Evolutionary conservation across 2,329 filamentous ascomycete species (phyloP).

Genomic region (Hypomyces rosellus): DNA sequence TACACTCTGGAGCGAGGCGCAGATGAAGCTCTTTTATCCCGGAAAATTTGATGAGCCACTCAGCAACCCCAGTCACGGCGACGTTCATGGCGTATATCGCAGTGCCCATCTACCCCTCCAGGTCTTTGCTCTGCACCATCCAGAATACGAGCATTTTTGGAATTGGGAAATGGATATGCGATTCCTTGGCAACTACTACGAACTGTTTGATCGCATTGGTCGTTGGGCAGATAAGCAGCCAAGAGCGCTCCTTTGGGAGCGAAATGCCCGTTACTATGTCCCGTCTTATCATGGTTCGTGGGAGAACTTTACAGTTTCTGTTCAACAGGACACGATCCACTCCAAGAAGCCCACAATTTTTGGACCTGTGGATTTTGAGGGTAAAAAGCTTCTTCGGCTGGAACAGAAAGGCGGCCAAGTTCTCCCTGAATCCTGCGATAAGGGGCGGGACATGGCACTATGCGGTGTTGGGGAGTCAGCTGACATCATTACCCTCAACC

Average conservation of each 20-base stretch:
- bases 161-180: constrained; percentile 67
- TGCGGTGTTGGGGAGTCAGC: constrained; percentile 68
- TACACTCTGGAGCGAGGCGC: constrained; percentile 76
- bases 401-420: constrained; percentile 48
- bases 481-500: constrained; percentile 72
- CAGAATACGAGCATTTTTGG: constrained; percentile 62
- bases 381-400: constrained; percentile 39
- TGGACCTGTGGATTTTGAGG: constrained; percentile 55
- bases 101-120: constrained; percentile 58
- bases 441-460: constrained; percentile 41
- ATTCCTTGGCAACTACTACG: constrained; percentile 61
- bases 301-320: constrained; percentile 63
- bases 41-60: constrained; percentile 65
- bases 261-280: constrained; percentile 70
- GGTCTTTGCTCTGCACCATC: constrained; percentile 56
- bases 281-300: constrained; percentile 63
- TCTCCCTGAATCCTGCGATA: constrained; percentile 49
- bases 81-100: constrained; percentile 65
- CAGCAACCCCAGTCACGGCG: constrained; percentile 48
- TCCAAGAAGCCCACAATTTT: constrained; percentile 55
- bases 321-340: constrained; percentile 52
- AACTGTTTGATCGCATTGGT: constrained; percentile 63
- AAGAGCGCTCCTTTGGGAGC: constrained; percentile 70
- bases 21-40: constrained; percentile 74
- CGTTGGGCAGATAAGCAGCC: constrained; percentile 63